Evolutionary conservation across 2,329 filamentous ascomycete genomes (phyloP).

Genomic region (Cyphellophora attinorum): DNA sequence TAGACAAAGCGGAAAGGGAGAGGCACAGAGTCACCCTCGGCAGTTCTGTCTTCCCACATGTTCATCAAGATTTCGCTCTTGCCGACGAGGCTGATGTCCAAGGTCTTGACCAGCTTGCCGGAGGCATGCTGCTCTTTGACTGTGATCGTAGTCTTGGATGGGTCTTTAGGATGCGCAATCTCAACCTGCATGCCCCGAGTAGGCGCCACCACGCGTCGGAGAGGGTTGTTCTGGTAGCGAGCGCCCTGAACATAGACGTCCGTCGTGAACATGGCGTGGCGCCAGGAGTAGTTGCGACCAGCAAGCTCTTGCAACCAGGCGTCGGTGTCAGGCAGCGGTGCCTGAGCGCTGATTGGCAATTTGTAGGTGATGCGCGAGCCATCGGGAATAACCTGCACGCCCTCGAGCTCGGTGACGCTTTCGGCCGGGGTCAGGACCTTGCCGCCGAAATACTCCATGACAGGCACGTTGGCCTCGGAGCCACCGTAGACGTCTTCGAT

Average conservation of each 20-base stretch:
- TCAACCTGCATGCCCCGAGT: slow-evolving; percentile 81
- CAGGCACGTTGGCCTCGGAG: slow-evolving; percentile 65
- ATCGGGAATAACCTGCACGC: slow-evolving; percentile 74
- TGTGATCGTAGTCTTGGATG: slow-evolving; percentile 71
- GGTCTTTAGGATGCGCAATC: slow-evolving; percentile 70
- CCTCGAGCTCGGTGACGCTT: slow-evolving; percentile 63
- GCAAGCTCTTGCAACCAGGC: slow-evolving; percentile 84
- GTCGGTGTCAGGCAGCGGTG: slow-evolving; percentile 66
- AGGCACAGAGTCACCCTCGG: slow-evolving; percentile 69
- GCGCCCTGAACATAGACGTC: slow-evolving; percentile 92
- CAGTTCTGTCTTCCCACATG: slow-evolving; percentile 88
- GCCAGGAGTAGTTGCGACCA: slow-evolving; percentile 79
- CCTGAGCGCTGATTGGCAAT: slow-evolving; percentile 64
- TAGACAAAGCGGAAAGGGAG: slow-evolving; percentile 85
- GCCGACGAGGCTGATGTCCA: slow-evolving; percentile 68
- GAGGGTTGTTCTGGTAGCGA: slow-evolving; percentile 94
- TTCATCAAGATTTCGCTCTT: slow-evolving; percentile 77
- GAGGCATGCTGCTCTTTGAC: slow-evolving; percentile 81
- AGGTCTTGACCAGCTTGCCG: slow-evolving; percentile 78
- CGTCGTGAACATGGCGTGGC: slow-evolving; percentile 85
- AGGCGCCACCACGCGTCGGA: slow-evolving; percentile 83
- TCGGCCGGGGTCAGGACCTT: slow-evolving; percentile 62
- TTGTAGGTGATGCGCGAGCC: slow-evolving; percentile 74
- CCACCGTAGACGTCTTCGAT: slow-evolving; percentile 70
- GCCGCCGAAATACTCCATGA: slow-evolving; percentile 91